phyloP scores from a whole-genome alignment of 768 basidiomycete species.

The Leccinum rimulosum region DNA sequence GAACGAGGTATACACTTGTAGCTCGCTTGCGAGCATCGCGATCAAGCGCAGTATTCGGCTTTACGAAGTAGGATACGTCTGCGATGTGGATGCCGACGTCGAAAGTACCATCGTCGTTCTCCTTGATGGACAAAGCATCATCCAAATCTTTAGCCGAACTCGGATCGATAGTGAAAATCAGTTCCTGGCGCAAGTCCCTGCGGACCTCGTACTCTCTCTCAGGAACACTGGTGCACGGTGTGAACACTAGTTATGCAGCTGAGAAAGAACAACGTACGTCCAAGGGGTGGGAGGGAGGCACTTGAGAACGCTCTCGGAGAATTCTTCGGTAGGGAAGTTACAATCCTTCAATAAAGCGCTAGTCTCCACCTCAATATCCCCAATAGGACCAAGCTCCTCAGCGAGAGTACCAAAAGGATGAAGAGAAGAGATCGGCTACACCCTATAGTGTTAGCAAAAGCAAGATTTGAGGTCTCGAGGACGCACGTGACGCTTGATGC shows the following conservation, averaged over 20 bases:
- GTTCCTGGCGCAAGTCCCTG: constrained; percentile 80
- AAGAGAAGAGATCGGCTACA: constrained; percentile 86
- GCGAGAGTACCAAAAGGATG: constrained; percentile 99
- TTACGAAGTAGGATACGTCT: constrained; percentile 94
- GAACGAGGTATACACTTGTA: constrained; percentile 95
- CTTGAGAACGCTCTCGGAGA: constrained; percentile 91
- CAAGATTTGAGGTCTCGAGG: constrained; percentile 7
- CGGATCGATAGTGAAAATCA: constrained; percentile 94
- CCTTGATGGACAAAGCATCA: constrained; percentile 88
- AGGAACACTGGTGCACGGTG: constrained; percentile 56
- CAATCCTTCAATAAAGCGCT: constrained; percentile 97
- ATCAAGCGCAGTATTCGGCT: constrained; percentile 94
- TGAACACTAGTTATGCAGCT: constrained; percentile 8
- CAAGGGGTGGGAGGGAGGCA: constrained; percentile 78
- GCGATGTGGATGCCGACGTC: constrained; percentile 95
- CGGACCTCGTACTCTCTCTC: constrained; percentile 86
- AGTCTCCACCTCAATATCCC: constrained; percentile 98
- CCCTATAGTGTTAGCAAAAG: constrained; percentile 18
- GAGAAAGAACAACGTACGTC: constrained; percentile 52
- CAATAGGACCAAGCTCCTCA: constrained; percentile 96
- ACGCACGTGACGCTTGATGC: constrained; percentile 95
- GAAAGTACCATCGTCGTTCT: constrained; percentile 88
- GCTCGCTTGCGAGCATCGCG: constrained; percentile 97
- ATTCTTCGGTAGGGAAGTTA: constrained; percentile 98
- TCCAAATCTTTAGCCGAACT: constrained; percentile 88